Conservation (phyloP, 2,329 filamentous ascomycete species). For the Parasarocladium wereldwijsianum region DNA sequence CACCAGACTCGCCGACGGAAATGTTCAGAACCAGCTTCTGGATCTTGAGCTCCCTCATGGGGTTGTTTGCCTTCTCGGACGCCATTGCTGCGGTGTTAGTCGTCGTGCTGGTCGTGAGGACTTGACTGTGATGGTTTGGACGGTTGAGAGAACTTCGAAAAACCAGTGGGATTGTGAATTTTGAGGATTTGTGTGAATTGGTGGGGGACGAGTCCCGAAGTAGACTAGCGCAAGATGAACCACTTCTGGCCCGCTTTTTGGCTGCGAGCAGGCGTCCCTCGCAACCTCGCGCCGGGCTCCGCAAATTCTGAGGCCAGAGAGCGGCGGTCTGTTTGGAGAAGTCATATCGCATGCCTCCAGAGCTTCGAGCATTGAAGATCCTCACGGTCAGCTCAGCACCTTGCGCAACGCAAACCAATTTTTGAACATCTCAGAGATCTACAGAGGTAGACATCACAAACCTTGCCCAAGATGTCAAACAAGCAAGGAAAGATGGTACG, state of each 20-base stretch:
- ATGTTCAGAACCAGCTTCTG: constrained; percentile 99
- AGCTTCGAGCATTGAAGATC: constrained; percentile 29
- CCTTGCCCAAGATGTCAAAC: constrained; percentile 31
- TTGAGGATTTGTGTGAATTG: constrained; percentile 3
- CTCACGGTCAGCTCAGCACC: constrained; percentile 22
- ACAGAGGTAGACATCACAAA: constrained; percentile 14
- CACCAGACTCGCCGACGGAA: constrained; percentile 99
- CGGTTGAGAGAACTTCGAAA: constrained; percentile 5
- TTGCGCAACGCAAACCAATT: constrained; percentile 24
- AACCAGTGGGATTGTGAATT: constrained; percentile 3
- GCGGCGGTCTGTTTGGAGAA: constrained; percentile 14
- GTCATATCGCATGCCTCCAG: constrained; percentile 23
- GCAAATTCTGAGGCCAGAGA: constrained; percentile 21
- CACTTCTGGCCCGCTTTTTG: constrained; percentile 15
- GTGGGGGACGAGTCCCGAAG: neutral
- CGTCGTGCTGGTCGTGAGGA: constrained; percentile 15
- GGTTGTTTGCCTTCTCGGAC: constrained; percentile 85
- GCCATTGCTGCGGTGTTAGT: constrained; percentile 25
- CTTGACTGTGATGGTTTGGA: constrained; percentile 12
- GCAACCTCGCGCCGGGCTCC: constrained; percentile 28
- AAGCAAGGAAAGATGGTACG: constrained; percentile 99
- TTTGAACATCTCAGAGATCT: constrained; percentile 25
- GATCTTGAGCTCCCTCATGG: constrained; percentile 99
- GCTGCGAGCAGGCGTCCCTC: constrained; percentile 6
- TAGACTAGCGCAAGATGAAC: constrained; percentile 12